These are phyloP conservation scores for Cadophora gregata DNA, from an alignment of 2,329 filamentous ascomycete species.

Conservation along the genomic window DNA sequence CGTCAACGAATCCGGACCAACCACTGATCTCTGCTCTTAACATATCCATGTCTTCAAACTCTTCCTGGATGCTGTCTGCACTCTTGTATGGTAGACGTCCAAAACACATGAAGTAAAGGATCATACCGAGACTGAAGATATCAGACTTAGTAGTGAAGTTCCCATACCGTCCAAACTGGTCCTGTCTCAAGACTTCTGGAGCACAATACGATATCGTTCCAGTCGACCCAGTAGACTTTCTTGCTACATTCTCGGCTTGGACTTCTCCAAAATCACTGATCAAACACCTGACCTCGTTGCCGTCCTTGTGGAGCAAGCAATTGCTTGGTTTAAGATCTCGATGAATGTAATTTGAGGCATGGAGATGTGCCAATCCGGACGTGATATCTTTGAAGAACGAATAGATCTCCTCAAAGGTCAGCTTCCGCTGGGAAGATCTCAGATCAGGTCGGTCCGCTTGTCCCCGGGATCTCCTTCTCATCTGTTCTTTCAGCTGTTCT, in stretches of 20 bases:
- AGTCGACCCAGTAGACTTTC: constrained; percentile 91
- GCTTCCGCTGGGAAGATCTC: constrained; percentile 37
- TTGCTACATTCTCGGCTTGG: constrained; percentile 78
- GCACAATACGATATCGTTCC: constrained; percentile 98
- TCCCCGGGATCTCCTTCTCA: constrained; percentile 82
- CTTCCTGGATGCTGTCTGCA: constrained; percentile 85
- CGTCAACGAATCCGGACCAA: constrained; percentile 88
- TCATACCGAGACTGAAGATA: constrained; percentile 98
- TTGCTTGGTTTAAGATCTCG: constrained; percentile 96
- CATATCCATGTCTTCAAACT: constrained; percentile 87
- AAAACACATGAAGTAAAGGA: constrained; percentile 98
- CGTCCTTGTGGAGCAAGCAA: constrained; percentile 81
- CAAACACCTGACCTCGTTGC: constrained; percentile 74
- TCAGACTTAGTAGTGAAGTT: constrained; percentile 98
- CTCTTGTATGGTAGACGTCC: constrained; percentile 83
- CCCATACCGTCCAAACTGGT: constrained; percentile 73
- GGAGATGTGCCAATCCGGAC: constrained; percentile 87
- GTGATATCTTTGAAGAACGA: constrained; percentile 97
- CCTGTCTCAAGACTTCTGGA: constrained; percentile 83
- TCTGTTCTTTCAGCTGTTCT: constrained; percentile 86
- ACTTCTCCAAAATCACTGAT: constrained; percentile 99
- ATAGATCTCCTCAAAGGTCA: constrained; percentile 91
- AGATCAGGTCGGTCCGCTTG: constrained; percentile 63
- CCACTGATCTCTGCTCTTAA: constrained; percentile 83
- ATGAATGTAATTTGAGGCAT: constrained; percentile 92